Percentiles rank a stretch among this genome's conserved stretches.
phyloP scores from a whole-genome alignment of 2,329 filamentous ascomycete species.

The Neopestalotiopsis sp. region DNA sequence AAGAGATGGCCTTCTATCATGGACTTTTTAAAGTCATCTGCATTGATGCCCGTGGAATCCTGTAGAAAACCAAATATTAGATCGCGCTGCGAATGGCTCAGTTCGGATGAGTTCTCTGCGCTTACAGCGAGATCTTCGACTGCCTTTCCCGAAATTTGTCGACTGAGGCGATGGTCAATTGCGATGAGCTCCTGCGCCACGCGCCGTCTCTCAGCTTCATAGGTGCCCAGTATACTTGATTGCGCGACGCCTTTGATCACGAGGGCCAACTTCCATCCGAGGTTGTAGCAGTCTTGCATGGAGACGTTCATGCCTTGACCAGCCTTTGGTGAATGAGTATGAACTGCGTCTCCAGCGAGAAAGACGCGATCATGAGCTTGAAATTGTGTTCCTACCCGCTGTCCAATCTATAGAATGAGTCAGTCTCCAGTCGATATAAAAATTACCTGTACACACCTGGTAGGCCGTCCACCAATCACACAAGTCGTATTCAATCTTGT shows the following conservation, averaged over 20 bases:
- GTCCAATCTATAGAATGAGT: slow-evolving; percentile 60
- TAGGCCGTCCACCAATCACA: slow-evolving; percentile 73
- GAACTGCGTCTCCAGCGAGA: slow-evolving; percentile 71
- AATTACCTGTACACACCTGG: slow-evolving; percentile 47
- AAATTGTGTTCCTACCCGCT: slow-evolving; percentile 65
- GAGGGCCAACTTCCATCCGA: slow-evolving; percentile 49
- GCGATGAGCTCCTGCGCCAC: slow-evolving; percentile 71
- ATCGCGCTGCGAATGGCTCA: too few relatives aligned
- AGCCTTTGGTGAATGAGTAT: slow-evolving; percentile 63
- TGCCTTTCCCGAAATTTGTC: slow-evolving; percentile 62
- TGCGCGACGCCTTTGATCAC: slow-evolving; percentile 51
- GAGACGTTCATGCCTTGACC: slow-evolving; percentile 73
- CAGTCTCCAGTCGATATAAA: background rate
- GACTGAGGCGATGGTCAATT: slow-evolving; percentile 64
- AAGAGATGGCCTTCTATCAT: slow-evolving; percentile 67
- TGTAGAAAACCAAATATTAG: background rate
- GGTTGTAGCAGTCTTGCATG: slow-evolving; percentile 20
- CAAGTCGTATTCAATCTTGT: slow-evolving; percentile 65
- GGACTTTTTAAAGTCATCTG: slow-evolving; percentile 66
- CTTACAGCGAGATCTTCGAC: slow-evolving; percentile 57
- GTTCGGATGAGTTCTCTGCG: too few relatives aligned
- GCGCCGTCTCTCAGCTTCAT: slow-evolving; percentile 57
- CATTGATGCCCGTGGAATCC: slow-evolving; percentile 65
- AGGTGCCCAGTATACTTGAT: slow-evolving; percentile 52
- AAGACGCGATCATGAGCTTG: slow-evolving; percentile 65